phyloP scores from a whole-genome alignment of 2,329 filamentous ascomycete species.

The Xenoacremonium recifei region DNA sequence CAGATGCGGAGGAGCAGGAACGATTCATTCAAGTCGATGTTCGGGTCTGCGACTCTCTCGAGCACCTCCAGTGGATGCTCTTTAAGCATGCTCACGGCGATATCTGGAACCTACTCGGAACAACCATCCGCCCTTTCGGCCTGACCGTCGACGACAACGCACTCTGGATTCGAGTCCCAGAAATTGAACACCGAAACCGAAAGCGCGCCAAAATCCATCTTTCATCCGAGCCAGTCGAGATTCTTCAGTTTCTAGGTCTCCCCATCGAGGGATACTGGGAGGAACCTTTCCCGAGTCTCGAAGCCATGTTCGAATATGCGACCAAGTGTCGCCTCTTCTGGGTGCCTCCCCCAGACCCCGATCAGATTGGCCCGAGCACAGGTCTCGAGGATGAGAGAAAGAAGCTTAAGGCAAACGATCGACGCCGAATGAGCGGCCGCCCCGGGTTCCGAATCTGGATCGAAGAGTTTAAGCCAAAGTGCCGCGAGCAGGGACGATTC shows the following conservation, averaged over 20 bases:
- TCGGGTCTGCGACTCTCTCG: conserved; percentile 45
- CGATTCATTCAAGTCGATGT: conserved; percentile 68
- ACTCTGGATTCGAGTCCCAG: conserved; percentile 63
- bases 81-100: conserved; percentile 76
- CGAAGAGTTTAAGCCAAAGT: conserved; percentile 59
- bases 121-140: conserved; percentile 61
- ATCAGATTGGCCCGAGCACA: conserved; percentile 24
- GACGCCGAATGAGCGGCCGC: conserved; percentile 53
- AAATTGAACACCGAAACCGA: conserved; percentile 61
- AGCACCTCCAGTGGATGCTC: conserved; percentile 57
- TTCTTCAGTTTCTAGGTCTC: conserved; percentile 65
- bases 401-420: conserved; percentile 53
- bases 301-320: conserved; percentile 63
- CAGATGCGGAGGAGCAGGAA: conserved; percentile 3
- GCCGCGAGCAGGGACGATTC: conserved; percentile 40
- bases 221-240: conserved; percentile 51
- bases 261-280: conserved; percentile 45
- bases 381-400: conserved; percentile 25
- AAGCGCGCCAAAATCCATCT: conserved; percentile 60
- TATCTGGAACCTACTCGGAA: conserved; percentile 62
- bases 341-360: conserved; percentile 27
- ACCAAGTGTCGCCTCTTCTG: conserved; percentile 58
- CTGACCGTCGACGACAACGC: conserved; percentile 64
- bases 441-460: conserved; percentile 60
- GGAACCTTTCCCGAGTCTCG: conserved; percentile 50